Evolutionary conservation across 2,329 filamentous ascomycete genomes (phyloP).

Genomic region (Elsinoe fawcettii): DNA sequence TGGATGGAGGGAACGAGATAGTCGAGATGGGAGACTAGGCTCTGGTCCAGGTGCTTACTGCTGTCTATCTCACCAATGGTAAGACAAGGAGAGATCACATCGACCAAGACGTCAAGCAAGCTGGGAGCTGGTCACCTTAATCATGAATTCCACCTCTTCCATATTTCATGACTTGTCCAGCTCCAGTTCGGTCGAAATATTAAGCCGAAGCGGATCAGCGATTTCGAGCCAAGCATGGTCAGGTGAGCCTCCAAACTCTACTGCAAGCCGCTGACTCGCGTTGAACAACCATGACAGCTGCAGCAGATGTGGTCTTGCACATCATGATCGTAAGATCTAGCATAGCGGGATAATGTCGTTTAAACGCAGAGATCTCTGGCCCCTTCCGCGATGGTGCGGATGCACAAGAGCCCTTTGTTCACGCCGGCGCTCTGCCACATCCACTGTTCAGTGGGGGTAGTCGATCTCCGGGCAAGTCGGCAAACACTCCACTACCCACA

Average conservation of each 20-base stretch:
- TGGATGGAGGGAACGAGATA: background rate
- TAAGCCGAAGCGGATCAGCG: background rate
- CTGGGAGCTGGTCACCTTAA: background rate
- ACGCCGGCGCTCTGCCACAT: conserved; percentile 8
- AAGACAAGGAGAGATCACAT: conserved; percentile 17
- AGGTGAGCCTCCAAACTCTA: background rate
- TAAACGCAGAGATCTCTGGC: conserved; percentile 3
- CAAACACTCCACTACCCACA: background rate
- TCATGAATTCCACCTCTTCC: background rate
- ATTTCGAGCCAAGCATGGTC: background rate
- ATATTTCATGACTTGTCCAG: background rate
- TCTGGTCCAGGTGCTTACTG: conserved; percentile 18
- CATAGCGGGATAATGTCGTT: background rate
- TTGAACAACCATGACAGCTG: background rate
- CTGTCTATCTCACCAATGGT: conserved; percentile 19
- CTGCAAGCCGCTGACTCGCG: background rate
- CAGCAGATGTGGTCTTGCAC: background rate
- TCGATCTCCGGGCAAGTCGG: conserved; percentile 2
- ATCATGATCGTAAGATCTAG: conserved; percentile 9
- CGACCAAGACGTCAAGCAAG: conserved; percentile 10
- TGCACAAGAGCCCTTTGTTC: background rate
- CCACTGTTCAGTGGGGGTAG: background rate
- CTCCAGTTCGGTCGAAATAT: background rate
- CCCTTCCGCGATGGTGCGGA: background rate
- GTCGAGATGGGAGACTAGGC: conserved; percentile 16